Conservation (phyloP, 1,139 yeast genomes). For the Meyerozyma guilliermondii region DNA sequence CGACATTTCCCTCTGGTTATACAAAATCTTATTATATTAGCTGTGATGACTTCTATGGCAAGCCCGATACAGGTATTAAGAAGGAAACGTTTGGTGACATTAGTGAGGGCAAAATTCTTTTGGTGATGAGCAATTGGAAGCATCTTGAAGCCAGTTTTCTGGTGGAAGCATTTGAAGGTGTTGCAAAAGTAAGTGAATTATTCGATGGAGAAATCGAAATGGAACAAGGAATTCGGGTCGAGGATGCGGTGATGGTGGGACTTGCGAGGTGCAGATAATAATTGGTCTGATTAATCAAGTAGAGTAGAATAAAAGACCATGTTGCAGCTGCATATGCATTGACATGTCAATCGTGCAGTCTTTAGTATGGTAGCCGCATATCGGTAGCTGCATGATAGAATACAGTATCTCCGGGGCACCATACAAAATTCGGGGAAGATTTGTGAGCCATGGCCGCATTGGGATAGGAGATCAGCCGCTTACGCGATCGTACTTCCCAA, state of each 20-base stretch:
- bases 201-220: conserved; percentile 61
- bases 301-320: too few relatives aligned
- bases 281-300: too few relatives aligned
- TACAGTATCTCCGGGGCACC: too few relatives aligned
- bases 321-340: too few relatives aligned
- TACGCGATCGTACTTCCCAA: too few relatives aligned
- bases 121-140: conserved; percentile 61
- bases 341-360: too few relatives aligned
- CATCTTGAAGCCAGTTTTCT: conserved; percentile 51
- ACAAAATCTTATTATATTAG: conserved; percentile 60
- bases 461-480: too few relatives aligned
- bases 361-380: too few relatives aligned
- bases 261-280: conserved; percentile 38
- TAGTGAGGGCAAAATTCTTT: conserved; percentile 33
- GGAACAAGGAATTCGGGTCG: conserved; percentile 57
- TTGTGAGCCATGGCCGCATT: too few relatives aligned
- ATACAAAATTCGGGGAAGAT: too few relatives aligned
- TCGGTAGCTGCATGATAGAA: too few relatives aligned
- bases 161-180: conserved; percentile 47
- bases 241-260: conserved; percentile 65
- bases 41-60: conserved; percentile 57
- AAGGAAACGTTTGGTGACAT: conserved; percentile 9
- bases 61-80: conserved; percentile 14
- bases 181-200: conserved; percentile 52
- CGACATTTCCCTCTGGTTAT: conserved; percentile 65